Conservation (phyloP, 2,329 filamentous ascomycete species). For the Annulohypoxylon truncatum region DNA sequence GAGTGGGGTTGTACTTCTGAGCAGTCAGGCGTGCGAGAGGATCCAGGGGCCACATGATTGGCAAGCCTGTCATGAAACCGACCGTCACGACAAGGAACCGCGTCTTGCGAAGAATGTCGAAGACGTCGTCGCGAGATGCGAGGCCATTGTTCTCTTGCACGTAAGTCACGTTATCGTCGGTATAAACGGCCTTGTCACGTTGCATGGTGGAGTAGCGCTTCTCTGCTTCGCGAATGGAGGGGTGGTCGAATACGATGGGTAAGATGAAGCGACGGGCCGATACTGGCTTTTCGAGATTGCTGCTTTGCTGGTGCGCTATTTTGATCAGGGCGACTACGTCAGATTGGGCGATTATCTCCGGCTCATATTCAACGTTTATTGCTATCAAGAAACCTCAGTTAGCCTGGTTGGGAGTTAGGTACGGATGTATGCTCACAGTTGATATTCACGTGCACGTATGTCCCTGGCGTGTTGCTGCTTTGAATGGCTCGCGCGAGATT, state of each 20-base stretch:
- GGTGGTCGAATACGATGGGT: constrained; percentile 55
- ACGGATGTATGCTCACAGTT: constrained; percentile 24
- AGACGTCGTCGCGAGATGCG: constrained; percentile 47
- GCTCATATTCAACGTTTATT: constrained; percentile 36
- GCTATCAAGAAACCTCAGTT: constrained; percentile 15
- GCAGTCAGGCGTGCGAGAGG: constrained; percentile 41
- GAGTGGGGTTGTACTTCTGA: constrained; percentile 52
- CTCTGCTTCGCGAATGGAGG: constrained; percentile 61
- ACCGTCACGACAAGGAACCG: constrained; percentile 51
- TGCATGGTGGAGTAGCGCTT: constrained; percentile 71
- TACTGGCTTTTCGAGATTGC: constrained; percentile 40
- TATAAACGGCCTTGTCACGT: constrained; percentile 69
- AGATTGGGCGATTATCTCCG: constrained; percentile 20
- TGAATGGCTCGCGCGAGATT: constrained; percentile 25
- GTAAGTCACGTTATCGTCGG: constrained; percentile 72
- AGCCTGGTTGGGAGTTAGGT: neutral
- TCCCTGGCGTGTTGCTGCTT: constrained; percentile 6
- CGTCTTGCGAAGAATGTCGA: constrained; percentile 50
- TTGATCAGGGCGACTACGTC: constrained; percentile 30
- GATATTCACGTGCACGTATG: constrained; percentile 30
- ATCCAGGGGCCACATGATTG: constrained; percentile 49
- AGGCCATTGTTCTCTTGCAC: constrained; percentile 54
- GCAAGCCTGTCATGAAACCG: constrained; percentile 54
- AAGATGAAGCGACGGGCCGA: constrained; percentile 50
- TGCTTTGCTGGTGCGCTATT: constrained; percentile 32